Evolutionary conservation across 2,329 filamentous ascomycete genomes (phyloP).

Genomic region (Aspergillus eucalypticola): DNA sequence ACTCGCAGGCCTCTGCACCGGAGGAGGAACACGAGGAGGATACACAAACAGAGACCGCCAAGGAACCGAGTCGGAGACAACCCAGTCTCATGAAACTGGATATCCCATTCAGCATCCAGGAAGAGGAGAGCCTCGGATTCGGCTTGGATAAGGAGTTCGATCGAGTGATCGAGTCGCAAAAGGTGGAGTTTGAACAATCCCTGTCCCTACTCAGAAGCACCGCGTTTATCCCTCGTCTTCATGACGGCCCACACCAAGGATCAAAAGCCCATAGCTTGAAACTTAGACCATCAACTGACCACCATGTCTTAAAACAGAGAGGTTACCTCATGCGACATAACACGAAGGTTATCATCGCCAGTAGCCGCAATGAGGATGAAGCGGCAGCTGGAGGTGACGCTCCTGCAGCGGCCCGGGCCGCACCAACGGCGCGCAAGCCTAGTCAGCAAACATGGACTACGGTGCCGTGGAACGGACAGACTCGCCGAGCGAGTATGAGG

Average conservation of each 20-base stretch:
- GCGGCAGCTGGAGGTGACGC: constrained; percentile 30
- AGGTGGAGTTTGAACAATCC: constrained; percentile 68
- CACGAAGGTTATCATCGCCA: constrained; percentile 95
- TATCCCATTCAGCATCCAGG: constrained; percentile 68
- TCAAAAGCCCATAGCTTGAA: constrained; percentile 14
- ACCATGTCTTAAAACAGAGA: constrained; percentile 70
- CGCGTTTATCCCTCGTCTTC: constrained; percentile 13
- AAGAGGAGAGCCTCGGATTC: constrained; percentile 70
- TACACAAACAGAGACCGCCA: constrained; percentile 28
- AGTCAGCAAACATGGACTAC: constrained; percentile 93
- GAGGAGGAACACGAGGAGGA: too few species aligned
- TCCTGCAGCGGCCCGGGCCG: constrained; percentile 43
- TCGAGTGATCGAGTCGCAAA: constrained; percentile 91
- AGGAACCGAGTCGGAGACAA: constrained; percentile 54
- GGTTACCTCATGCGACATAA: constrained; percentile 99
- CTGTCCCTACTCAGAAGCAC: constrained; percentile 39
- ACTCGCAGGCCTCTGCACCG: constrained; percentile 13
- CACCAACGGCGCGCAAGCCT: constrained; percentile 72
- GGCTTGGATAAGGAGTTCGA: constrained; percentile 93
- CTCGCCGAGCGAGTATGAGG: constrained; percentile 66
- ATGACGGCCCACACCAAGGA: constrained; percentile 13
- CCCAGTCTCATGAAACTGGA: constrained; percentile 79
- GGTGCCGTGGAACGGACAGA: constrained; percentile 90
- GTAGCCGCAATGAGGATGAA: constrained; percentile 65
- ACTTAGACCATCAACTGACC: constrained; percentile 60